Conservation (phyloP, 768 basidiomycete species). For the Coprinopsis marcescibilis region DNA sequence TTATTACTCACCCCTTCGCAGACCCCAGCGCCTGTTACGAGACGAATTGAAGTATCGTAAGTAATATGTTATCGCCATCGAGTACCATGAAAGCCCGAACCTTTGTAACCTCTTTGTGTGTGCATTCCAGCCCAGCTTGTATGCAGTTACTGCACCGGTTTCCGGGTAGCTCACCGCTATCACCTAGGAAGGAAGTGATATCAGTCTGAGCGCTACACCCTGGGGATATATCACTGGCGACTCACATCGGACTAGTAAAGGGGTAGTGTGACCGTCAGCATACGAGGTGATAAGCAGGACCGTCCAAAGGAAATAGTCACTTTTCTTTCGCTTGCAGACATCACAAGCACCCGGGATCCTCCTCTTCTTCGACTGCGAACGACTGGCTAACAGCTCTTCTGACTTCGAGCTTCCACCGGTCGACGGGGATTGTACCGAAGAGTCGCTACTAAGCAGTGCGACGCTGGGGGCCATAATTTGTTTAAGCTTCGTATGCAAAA, state of each 20-base stretch:
- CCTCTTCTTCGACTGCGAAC: slow-evolving; percentile 41
- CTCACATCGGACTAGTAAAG: slow-evolving; percentile 29
- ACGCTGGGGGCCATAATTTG: too few relatives aligned
- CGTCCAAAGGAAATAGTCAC: slow-evolving; percentile 28
- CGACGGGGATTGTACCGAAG: too few relatives aligned
- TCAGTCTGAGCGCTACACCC: slow-evolving; percentile 7
- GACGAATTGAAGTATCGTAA: background rate
- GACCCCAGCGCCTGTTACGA: slow-evolving; percentile 45
- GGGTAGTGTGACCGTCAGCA: slow-evolving; percentile 5
- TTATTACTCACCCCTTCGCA: slow-evolving; percentile 47
- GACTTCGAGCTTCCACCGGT: background rate
- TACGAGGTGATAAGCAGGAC: too few relatives aligned
- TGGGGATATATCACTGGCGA: background rate
- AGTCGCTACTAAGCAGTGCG: too few relatives aligned
- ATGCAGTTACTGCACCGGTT: slow-evolving; percentile 62
- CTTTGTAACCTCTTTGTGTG: slow-evolving; percentile 65
- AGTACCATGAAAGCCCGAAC: slow-evolving; percentile 28
- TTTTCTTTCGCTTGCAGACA: slow-evolving; percentile 68
- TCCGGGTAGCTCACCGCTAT: slow-evolving; percentile 61
- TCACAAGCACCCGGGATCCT: slow-evolving; percentile 68
- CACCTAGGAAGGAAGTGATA: slow-evolving; percentile 33
- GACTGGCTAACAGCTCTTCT: slow-evolving; percentile 3
- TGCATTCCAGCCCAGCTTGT: slow-evolving; percentile 54
- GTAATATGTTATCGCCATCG: background rate
- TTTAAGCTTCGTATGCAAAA: too few relatives aligned